These are phyloP conservation scores for Xylaria castorea DNA, from an alignment of 495 filamentous ascomycete species.

Conservation along the genomic window DNA sequence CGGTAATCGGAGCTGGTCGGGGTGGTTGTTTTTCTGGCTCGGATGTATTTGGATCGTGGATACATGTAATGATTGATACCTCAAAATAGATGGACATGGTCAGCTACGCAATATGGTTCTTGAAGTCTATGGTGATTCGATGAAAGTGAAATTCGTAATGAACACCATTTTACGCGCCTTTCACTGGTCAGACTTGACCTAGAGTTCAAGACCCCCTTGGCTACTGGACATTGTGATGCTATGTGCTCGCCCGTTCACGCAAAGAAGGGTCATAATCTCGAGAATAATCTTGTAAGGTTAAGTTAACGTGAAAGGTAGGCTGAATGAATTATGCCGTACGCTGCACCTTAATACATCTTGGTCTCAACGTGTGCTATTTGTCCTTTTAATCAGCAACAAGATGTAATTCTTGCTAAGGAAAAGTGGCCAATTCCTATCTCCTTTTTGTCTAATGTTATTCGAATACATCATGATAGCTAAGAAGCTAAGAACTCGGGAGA, in stretches of 20 bases:
- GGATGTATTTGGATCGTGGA: constrained; percentile 28
- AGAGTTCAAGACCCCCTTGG: neutral
- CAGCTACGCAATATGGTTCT: constrained; percentile 1
- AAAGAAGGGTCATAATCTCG: neutral
- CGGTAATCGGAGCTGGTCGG: constrained; percentile 39
- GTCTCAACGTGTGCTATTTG: too few species aligned
- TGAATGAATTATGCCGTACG: neutral
- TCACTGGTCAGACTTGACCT: neutral
- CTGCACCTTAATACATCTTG: too few species aligned
- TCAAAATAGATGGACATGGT: constrained; percentile 32
- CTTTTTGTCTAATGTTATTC: neutral
- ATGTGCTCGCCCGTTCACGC: neutral
- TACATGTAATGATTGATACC: constrained; percentile 34
- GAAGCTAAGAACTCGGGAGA: neutral
- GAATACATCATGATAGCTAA: neutral
- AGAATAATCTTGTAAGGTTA: neutral
- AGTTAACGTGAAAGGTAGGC: neutral
- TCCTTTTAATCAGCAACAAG: neutral
- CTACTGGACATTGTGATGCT: neutral
- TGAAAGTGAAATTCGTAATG: neutral
- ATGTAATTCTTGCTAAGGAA: neutral
- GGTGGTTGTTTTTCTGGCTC: constrained; percentile 22
- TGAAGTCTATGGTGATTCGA: neutral
- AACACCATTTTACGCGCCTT: neutral
- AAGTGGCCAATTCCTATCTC: neutral